Percentiles rank a stretch among this genome's conserved stretches.
Evolutionary conservation across 106 monocot genomes (phyloP).

Genomic region (Dactylorhiza incarnata): DNA sequence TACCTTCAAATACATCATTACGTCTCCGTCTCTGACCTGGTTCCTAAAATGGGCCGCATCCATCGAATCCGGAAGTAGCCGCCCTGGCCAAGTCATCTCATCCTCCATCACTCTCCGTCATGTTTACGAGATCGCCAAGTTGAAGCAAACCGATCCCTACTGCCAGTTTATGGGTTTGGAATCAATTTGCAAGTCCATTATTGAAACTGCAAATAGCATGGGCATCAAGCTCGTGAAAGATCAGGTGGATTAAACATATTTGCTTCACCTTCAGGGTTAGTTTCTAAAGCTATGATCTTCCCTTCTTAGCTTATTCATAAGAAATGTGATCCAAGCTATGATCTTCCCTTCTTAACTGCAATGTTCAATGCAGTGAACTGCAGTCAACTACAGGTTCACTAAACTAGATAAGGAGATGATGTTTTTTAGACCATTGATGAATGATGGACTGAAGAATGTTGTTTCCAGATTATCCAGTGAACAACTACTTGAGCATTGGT

Average conservation of each 20-base stretch:
- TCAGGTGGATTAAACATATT: slow-evolving; percentile 11
- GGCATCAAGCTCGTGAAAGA: slow-evolving; percentile 50
- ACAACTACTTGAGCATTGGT: no score
- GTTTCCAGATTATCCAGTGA: no score
- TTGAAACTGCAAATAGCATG: slow-evolving; percentile 50
- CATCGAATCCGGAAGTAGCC: slow-evolving; percentile 33
- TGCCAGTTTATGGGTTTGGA: slow-evolving; percentile 40
- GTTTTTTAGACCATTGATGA: no score
- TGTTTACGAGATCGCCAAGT: slow-evolving; percentile 56
- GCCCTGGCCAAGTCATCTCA: slow-evolving; percentile 29
- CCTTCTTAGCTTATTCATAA: not conserved
- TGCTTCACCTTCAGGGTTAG: not conserved
- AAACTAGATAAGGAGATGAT: no score
- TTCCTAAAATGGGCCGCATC: slow-evolving; percentile 48
- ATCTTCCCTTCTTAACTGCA: no score
- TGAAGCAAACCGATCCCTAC: slow-evolving; percentile 54
- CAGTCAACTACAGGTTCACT: no score
- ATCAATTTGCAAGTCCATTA: slow-evolving; percentile 55
- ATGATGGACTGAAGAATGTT: no score
- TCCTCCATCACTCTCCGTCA: slow-evolving; percentile 39
- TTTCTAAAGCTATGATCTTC: not conserved
- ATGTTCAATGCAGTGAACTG: no score
- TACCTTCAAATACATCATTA: slow-evolving; percentile 50
- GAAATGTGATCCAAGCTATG: not conserved
- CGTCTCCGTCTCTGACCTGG: slow-evolving; percentile 46